Base-by-base conservation (phyloP, 352 stramenopile genomes). In the Phytophthora kernoviae region DNA sequence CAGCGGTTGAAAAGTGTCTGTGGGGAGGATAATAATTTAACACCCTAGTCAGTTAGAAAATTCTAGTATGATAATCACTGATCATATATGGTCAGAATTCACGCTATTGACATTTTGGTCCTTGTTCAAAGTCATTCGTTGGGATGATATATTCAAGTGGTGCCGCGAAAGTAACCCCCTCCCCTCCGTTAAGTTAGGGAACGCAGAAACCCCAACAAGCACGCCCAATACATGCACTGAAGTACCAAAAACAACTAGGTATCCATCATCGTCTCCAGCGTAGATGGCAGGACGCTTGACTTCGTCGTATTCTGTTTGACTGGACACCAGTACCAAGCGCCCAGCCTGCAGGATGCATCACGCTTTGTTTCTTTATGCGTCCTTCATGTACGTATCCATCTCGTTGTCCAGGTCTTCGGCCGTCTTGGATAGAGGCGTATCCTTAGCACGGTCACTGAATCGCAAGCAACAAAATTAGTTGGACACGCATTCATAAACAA, bases 381-480 rank as follows among this genome's bases (percentile, higher is more conserved):
- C 81, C 54, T 90, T 92, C 83, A 92, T 90, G 79, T 93, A 93
- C 46, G 81, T 90, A 62, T 93, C 84, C 84, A 93, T 93, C 69
- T 93, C 84, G 57, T 91, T 90, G 70, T 93, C 81, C 62, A 93
- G 60, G 3, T 93, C 84, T 49, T 83, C 72, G 10, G 58, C 58
- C 32, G 73, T 77, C 66, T 87, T 88, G 26, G 77, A 65, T 18
- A 65, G 59, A 52, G 64, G 65, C 10, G 45, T 33, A 30, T 76
- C 68, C 39, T 62, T 75, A 34, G 62, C 71, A 64, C 79, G 77
- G 27, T 69, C 66, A 49, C 54, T 65, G 5, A 26, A 44, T 37
- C 24, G 57, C 32, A 49, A 21, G 37, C 44, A 39, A 39, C 20
- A 57, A 17, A 9, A 46, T 4, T 21, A 33, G 3, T 20, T 45